A percentile compares a stretch with the other conserved stretches of the same genome.
phyloP scores from a whole-genome alignment of 805 yeast genomes.

The Ogataea angusta region DNA sequence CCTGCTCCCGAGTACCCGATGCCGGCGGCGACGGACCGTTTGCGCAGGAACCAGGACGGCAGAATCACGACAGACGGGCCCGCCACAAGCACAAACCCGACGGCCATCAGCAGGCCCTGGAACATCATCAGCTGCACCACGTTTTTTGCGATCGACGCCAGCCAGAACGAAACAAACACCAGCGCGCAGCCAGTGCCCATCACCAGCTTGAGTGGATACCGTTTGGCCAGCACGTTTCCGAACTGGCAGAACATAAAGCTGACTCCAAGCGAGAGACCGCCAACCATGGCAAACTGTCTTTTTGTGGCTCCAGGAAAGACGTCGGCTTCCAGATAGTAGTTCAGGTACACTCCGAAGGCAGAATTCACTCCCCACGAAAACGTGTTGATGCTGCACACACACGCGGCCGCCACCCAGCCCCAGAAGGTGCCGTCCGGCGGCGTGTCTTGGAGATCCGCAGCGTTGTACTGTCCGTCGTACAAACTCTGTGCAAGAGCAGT shows the following conservation, averaged over 20 bases:
- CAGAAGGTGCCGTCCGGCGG: slow-evolving; percentile 45
- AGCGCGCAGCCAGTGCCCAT: slow-evolving; percentile 40
- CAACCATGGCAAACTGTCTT: slow-evolving; percentile 53
- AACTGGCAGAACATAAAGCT: slow-evolving; percentile 64
- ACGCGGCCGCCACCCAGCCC: slow-evolving; percentile 48
- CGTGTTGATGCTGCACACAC: slow-evolving; percentile 32
- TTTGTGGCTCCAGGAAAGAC: slow-evolving; percentile 48
- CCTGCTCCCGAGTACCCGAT: slow-evolving; percentile 51
- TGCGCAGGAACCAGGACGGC: slow-evolving; percentile 49
- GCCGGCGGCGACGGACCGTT: slow-evolving; percentile 46
- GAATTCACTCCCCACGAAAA: slow-evolving; percentile 56
- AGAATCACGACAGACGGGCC: slow-evolving; percentile 34
- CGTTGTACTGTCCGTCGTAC: slow-evolving; percentile 34
- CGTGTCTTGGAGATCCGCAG: slow-evolving; percentile 23
- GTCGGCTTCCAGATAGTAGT: slow-evolving; percentile 41
- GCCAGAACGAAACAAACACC: slow-evolving; percentile 40
- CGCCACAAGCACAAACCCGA: slow-evolving; percentile 42
- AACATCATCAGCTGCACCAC: slow-evolving; percentile 46
- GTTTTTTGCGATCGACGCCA: slow-evolving; percentile 42
- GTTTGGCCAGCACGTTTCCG: slow-evolving; percentile 42
- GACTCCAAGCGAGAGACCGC: slow-evolving; percentile 49
- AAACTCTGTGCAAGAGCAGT: slow-evolving; percentile 9
- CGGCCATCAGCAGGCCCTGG: slow-evolving; percentile 45
- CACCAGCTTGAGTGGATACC: slow-evolving; percentile 48
- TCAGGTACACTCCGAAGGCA: slow-evolving; percentile 52